phyloP scores from a whole-genome alignment of 2,329 filamentous ascomycete genomes.

The Phialophora tarda region DNA sequence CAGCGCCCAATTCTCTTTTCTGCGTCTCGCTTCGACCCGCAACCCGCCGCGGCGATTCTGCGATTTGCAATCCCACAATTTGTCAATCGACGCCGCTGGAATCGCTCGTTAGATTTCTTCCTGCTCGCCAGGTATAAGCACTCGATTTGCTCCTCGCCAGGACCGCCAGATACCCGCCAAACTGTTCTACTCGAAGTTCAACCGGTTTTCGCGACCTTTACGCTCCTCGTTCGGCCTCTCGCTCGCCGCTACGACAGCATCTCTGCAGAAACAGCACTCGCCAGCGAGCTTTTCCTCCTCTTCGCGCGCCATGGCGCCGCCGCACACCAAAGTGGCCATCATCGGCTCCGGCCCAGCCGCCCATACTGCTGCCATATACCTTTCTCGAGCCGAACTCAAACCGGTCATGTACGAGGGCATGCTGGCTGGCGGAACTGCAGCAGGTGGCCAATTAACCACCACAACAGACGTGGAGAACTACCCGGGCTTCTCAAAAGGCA shows the following conservation, averaged over 20 bases:
- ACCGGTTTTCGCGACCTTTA: slow-evolving; percentile 66
- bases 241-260: slow-evolving; percentile 70
- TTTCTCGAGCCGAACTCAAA: slow-evolving; percentile 90
- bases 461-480: slow-evolving; percentile 99
- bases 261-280: slow-evolving; percentile 62
- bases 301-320: slow-evolving; percentile 75
- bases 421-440: slow-evolving; percentile 94
- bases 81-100: slow-evolving; percentile 21
- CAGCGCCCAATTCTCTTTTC: neutral
- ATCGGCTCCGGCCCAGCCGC: slow-evolving; percentile 95
- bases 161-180: slow-evolving; percentile 65
- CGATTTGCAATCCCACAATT: slow-evolving; percentile 25
- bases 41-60: neutral
- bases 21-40: slow-evolving; percentile 10
- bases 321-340: slow-evolving; percentile 48
- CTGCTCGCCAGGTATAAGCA: neutral
- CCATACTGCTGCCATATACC: slow-evolving; percentile 96
- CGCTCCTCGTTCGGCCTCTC: slow-evolving; percentile 75
- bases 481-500: slow-evolving; percentile 88
- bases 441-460: slow-evolving; percentile 95
- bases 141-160: neutral
- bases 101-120: slow-evolving; percentile 14
- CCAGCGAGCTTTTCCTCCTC: slow-evolving; percentile 44
- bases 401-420: slow-evolving; percentile 98
- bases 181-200: slow-evolving; percentile 81